A percentile compares a stretch with the other conserved stretches of the same genome.
Conservation (phyloP, 2,329 filamentous ascomycete species). For the Penicillium sp. region DNA sequence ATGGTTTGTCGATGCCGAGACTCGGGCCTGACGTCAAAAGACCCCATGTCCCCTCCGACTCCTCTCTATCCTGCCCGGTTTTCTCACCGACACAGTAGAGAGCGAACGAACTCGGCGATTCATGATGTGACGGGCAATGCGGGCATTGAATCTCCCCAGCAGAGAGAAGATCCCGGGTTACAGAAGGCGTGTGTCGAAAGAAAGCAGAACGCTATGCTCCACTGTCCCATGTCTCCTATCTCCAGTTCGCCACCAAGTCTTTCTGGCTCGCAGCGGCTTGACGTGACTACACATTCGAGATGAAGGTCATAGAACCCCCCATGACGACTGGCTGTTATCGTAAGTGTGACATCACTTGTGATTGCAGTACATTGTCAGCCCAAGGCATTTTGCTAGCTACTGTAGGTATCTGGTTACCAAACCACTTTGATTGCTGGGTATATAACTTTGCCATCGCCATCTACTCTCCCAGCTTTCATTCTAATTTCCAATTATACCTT, state of each 20-base stretch:
- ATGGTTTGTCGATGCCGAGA: slow-evolving; percentile 9
- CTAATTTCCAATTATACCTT: not conserved
- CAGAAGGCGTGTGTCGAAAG: slow-evolving; percentile 12
- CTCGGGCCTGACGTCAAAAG: slow-evolving; percentile 24
- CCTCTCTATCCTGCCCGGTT: slow-evolving; percentile 18
- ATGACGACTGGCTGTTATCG: slow-evolving; percentile 17
- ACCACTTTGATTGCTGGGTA: slow-evolving; percentile 12
- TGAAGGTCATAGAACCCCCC: slow-evolving; percentile 18
- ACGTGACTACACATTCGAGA: slow-evolving; percentile 20
- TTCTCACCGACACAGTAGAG: not conserved
- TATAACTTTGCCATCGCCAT: slow-evolving; percentile 28
- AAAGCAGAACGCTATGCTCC: slow-evolving; percentile 15
- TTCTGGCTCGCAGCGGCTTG: slow-evolving; percentile 12
- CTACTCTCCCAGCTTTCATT: not conserved
- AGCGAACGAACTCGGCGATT: slow-evolving; percentile 18
- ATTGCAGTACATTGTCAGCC: not conserved
- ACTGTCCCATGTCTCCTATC: slow-evolving; percentile 17
- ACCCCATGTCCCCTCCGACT: not conserved
- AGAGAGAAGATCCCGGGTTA: slow-evolving; percentile 8
- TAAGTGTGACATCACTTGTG: slow-evolving; percentile 40
- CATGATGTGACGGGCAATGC: slow-evolving; percentile 20
- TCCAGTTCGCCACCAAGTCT: slow-evolving; percentile 22
- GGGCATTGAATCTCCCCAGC: slow-evolving; percentile 8
- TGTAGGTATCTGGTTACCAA: not conserved
- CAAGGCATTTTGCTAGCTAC: not conserved